Conservation (phyloP, 148 eudicot species). For the Rhododendron simsii region DNA sequence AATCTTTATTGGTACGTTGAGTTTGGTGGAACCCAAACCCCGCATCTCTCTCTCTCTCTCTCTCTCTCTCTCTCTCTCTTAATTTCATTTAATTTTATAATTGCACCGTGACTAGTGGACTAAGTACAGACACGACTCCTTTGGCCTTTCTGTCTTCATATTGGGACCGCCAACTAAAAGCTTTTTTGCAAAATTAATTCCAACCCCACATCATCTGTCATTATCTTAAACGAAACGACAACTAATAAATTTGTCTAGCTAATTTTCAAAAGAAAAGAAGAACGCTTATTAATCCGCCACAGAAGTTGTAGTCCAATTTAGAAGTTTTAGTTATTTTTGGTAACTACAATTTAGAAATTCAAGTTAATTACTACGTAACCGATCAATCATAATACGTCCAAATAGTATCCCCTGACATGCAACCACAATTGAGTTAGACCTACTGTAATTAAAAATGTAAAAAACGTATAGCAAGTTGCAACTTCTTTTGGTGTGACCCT, state of each 20-base stretch:
- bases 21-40: too few species aligned
- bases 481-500: too few species aligned
- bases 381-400: neutral
- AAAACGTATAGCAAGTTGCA: too few species aligned
- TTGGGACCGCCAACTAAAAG: constrained; percentile 7
- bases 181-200: neutral
- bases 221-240: neutral
- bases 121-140: neutral
- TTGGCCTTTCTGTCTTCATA: neutral
- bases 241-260: neutral
- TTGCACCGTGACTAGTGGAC: neutral
- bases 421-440: neutral
- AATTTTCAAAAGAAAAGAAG: neutral
- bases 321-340: neutral
- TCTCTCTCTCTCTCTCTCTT: neutral
- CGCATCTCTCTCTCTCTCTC: too few species aligned
- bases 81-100: neutral
- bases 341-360: too few species aligned
- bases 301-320: neutral
- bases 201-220: neutral
- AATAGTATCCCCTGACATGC: neutral
- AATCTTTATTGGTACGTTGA: neutral
- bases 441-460: too few species aligned
- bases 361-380: too few species aligned
- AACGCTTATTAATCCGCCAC: neutral